Evolutionary conservation across 345 rosid species (phyloP).

Genomic region (Bretschneidera sinensis): DNA sequence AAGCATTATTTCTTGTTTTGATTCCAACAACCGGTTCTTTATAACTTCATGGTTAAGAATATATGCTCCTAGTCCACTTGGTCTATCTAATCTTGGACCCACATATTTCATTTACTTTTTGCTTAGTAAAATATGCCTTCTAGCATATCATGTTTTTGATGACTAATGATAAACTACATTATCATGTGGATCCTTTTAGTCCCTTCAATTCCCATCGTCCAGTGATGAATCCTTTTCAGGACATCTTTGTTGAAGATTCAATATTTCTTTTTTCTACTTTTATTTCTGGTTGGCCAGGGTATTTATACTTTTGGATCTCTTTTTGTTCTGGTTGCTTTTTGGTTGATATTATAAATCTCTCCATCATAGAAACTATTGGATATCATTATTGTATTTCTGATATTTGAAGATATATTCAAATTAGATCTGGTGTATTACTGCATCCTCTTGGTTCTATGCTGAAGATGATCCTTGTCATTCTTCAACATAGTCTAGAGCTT

Average conservation of each 20-base stretch:
- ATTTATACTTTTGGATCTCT: not conserved
- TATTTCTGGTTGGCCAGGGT: not conserved
- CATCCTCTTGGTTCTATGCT: no score
- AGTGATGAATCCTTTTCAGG: constrained; percentile 7
- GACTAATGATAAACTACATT: constrained; percentile 7
- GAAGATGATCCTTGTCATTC: no score
- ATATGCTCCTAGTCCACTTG: constrained; percentile 16
- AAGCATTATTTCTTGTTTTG: constrained; percentile 8
- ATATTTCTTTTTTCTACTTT: not conserved
- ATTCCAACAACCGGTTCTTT: constrained; percentile 12
- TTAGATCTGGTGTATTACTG: no score
- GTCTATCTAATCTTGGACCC: constrained; percentile 8
- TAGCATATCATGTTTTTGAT: constrained; percentile 5
- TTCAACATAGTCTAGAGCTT: no score
- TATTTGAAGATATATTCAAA: no score
- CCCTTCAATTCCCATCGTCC: not conserved
- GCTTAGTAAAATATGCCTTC: constrained; percentile 12
- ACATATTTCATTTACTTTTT: not conserved
- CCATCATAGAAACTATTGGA: no score
- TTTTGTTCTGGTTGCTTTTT: not conserved
- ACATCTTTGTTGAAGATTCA: not conserved
- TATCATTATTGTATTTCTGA: not conserved
- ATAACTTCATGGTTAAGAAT: constrained; percentile 25
- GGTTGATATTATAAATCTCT: not conserved
- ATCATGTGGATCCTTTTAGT: constrained; percentile 9